Evolutionary conservation across 257 asterid species (phyloP), one percentile per base, ranked within the genome.

Genomic region (Solanum pimpinellifolium): DNA sequence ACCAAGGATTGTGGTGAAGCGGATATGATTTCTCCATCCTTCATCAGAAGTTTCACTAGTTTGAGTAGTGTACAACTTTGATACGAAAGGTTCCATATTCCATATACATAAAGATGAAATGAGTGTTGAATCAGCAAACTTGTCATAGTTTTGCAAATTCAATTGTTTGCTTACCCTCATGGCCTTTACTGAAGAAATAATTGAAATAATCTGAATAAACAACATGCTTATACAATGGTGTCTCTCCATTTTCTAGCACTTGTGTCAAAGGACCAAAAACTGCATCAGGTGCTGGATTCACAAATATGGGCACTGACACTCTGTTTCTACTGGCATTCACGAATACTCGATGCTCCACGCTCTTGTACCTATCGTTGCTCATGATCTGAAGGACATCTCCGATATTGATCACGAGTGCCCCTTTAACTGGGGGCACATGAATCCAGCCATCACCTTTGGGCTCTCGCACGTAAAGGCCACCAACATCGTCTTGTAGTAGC

Each of bases 401-500:
- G 4, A 90, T 91, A 88, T 93, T 93, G 39, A 92, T 83, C 25
- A 92, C 92, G 7, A 94, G 91, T 0, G 94, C 92, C 9, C 91
- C 94, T 86, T 91, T 39, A 7, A 88, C 88, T n/a, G 93, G 95
- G 9, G 86, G 41, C 29, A 88, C 93, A 41, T 92, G 94, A 88
- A 92, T 91, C 94, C 94, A 93, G 66, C 76, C 41, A 31, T 89
- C 88, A 0, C 87, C 72, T 27, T 87, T 89, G 4, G 75, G 16
- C 20, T 83, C 92, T 66, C 88, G 90, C 56, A 93, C 92, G 18
- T 92, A 92, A 35, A 93, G 92, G 20, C 96, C 95, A 5, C 95
- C 94, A 3, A 91, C 93, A 20, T 93, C 92, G 1, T 92, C 96
- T 86, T 93, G 96, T 69, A 93, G 92, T 47, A 93, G 93, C 87